Conservation (phyloP, 345 rosid species). For the Barbarea vulgaris region DNA sequence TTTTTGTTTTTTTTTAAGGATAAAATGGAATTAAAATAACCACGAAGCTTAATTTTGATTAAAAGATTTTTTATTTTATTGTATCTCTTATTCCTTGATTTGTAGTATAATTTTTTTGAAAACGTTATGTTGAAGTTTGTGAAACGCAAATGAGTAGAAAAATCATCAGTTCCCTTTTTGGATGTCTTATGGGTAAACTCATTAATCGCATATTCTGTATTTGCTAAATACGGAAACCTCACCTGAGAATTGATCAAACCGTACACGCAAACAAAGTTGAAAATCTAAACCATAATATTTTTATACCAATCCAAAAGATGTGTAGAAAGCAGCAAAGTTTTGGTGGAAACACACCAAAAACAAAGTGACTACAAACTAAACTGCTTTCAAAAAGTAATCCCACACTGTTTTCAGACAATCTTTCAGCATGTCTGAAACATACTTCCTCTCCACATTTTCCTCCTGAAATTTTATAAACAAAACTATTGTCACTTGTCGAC, state of each 20-base stretch:
- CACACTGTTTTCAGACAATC: constrained; percentile 28
- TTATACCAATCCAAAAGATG: background rate
- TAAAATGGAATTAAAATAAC: background rate
- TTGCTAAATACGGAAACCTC: background rate
- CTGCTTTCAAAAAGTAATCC: constrained; percentile 23
- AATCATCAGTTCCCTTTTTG: background rate
- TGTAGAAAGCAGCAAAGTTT: constrained; percentile 13
- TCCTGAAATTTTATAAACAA: constrained; percentile 9
- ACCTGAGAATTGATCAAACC: background rate
- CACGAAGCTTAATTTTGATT: background rate
- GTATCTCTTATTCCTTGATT: background rate
- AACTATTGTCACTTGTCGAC: background rate
- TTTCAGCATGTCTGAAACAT: constrained; percentile 34
- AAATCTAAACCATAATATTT: background rate
- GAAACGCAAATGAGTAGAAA: background rate
- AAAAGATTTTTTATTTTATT: background rate
- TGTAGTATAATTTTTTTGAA: background rate
- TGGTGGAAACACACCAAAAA: constrained; percentile 5
- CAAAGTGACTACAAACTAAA: constrained; percentile 23
- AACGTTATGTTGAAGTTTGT: background rate
- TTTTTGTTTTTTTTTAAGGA: background rate
- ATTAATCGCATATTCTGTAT: background rate
- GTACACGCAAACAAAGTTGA: constrained; percentile 33
- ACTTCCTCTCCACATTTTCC: constrained; percentile 16
- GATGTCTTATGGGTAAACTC: background rate